Percentiles rank a stretch among this genome's conserved stretches.
Conservation (phyloP, 2,329 filamentous ascomycete species). For the Colletotrichum kahawae region DNA sequence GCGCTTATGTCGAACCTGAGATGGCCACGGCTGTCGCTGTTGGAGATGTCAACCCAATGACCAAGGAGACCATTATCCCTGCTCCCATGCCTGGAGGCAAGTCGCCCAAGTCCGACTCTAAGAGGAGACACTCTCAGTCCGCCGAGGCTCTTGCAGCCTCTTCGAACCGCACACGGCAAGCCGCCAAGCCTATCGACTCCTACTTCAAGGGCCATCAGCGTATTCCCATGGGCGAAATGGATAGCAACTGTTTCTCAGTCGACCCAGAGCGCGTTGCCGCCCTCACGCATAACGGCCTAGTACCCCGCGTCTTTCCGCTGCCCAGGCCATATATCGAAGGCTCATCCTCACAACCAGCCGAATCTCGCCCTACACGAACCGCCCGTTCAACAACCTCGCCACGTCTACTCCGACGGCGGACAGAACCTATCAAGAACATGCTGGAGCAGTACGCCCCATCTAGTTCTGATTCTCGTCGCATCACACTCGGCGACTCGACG, state of each 20-base stretch:
- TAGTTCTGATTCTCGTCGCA: slow-evolving; percentile 3
- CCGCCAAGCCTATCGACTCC: slow-evolving; percentile 56
- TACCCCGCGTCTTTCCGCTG: slow-evolving; percentile 62
- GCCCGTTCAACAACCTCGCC: slow-evolving; percentile 36
- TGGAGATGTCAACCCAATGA: slow-evolving; percentile 89
- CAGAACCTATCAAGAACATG: slow-evolving; percentile 55
- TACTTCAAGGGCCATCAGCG: slow-evolving; percentile 58
- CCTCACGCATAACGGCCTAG: slow-evolving; percentile 53
- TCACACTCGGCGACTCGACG: background rate
- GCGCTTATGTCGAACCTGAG: slow-evolving; percentile 70
- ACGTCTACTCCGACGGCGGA: slow-evolving; percentile 52
- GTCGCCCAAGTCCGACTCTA: slow-evolving; percentile 49
- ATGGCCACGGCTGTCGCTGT: slow-evolving; percentile 76
- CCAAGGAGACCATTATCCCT: slow-evolving; percentile 69
- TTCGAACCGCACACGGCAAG: slow-evolving; percentile 27
- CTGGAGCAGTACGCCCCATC: slow-evolving; percentile 29
- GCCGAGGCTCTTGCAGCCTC: slow-evolving; percentile 23
- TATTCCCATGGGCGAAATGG: slow-evolving; percentile 67
- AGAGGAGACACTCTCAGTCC: slow-evolving; percentile 45
- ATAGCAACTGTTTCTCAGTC: slow-evolving; percentile 63
- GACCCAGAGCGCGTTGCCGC: slow-evolving; percentile 53
- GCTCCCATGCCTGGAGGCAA: slow-evolving; percentile 45
- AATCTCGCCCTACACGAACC: slow-evolving; percentile 20
- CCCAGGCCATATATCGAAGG: slow-evolving; percentile 61
- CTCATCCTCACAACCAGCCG: slow-evolving; percentile 22